These are phyloP conservation scores for Boletus vinaceobasis DNA, from an alignment of 768 basidiomycete species.

Conservation along the genomic window DNA sequence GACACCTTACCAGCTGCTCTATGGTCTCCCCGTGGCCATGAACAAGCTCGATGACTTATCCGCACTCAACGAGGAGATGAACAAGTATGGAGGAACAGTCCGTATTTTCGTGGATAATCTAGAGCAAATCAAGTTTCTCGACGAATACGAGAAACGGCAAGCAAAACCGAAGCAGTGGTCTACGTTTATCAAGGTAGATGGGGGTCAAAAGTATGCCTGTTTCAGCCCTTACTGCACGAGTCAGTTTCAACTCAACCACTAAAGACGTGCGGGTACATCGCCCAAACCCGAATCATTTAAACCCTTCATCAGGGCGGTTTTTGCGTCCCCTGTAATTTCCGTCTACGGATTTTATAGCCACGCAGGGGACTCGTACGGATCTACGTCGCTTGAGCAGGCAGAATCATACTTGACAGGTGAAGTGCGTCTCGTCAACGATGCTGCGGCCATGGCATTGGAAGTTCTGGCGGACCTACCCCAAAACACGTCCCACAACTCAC, in stretches of 20 bases:
- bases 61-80: constrained; percentile 53
- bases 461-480: constrained; percentile 39
- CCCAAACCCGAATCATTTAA: constrained; percentile 53
- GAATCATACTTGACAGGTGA: constrained; percentile 65
- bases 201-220: constrained; percentile 63
- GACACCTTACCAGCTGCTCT: constrained; percentile 59
- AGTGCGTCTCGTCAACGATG: constrained; percentile 64
- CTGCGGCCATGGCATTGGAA: constrained; percentile 54
- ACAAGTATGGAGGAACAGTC: constrained; percentile 52
- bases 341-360: constrained; percentile 87
- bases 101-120: constrained; percentile 75
- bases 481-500: constrained; percentile 34
- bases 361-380: constrained; percentile 73
- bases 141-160: constrained; percentile 51
- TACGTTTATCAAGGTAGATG: constrained; percentile 77
- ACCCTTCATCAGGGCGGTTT: constrained; percentile 48
- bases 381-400: constrained; percentile 64
- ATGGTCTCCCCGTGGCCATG: constrained; percentile 66
- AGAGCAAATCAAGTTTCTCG: constrained; percentile 63
- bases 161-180: constrained; percentile 55
- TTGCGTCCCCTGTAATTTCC: constrained; percentile 52
- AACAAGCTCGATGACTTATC: constrained; percentile 75
- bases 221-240: not conserved
- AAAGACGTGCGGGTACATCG: constrained; percentile 70
- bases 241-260: constrained; percentile 12